A percentile compares a stretch with the other conserved stretches of the same genome.
These are phyloP conservation scores for Lumnitzera racemosa DNA, from an alignment of 345 rosid genomes.

Conservation along the genomic window DNA sequence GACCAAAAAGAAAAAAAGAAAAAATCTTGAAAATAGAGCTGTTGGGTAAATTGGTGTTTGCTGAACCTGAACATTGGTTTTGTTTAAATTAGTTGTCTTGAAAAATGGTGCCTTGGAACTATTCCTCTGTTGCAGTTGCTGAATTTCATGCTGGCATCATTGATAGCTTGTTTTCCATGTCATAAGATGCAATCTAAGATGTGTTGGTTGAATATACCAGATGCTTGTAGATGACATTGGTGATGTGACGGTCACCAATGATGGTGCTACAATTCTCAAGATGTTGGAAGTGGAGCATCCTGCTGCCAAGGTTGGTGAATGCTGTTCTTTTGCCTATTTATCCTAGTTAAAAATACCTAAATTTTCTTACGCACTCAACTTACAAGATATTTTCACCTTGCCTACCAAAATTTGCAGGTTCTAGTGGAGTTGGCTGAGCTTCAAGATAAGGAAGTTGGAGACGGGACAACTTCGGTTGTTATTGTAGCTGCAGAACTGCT, in stretches of 20 bases:
- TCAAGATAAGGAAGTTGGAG: slow-evolving; percentile 96
- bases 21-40: no score
- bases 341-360: not conserved
- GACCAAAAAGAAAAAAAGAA: no score
- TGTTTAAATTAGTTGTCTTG: no score
- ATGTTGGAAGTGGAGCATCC: slow-evolving; percentile 98
- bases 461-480: slow-evolving; percentile 95
- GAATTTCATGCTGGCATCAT: not conserved
- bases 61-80: no score
- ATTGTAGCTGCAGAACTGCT: slow-evolving; percentile 90
- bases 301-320: slow-evolving; percentile 70
- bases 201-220: slow-evolving; percentile 22
- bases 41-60: no score
- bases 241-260: slow-evolving; percentile 90
- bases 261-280: slow-evolving; percentile 90
- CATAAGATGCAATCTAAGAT: not conserved
- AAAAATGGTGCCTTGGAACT: no score
- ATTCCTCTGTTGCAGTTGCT: not conserved
- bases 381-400: not conserved
- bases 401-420: slow-evolving; percentile 38
- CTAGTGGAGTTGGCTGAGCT: slow-evolving; percentile 98
- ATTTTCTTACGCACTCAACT: no score
- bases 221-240: slow-evolving; percentile 98
- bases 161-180: slow-evolving; percentile 1
- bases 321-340: not conserved